A percentile compares a stretch with the other conserved stretches of the same genome.
Conservation (phyloP, 495 filamentous ascomycete genomes). For the Xylaria nigripes region DNA sequence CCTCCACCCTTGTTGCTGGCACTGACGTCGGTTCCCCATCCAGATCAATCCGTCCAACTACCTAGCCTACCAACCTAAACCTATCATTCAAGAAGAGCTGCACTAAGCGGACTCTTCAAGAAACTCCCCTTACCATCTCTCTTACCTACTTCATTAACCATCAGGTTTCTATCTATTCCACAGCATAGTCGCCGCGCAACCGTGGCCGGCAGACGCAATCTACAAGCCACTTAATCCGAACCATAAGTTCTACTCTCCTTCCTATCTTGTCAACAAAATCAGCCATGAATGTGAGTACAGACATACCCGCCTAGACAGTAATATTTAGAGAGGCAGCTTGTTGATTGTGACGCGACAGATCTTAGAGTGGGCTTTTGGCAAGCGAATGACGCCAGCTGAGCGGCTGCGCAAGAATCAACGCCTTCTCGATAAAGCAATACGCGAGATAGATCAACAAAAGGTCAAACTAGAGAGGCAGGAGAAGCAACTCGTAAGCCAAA, state of each 20-base stretch:
- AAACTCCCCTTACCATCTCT: background rate
- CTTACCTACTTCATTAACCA: background rate
- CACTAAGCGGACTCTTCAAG: background rate
- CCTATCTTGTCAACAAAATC: background rate
- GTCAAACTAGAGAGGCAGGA: slow-evolving; percentile 96
- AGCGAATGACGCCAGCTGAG: slow-evolving; percentile 95
- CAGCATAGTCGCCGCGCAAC: background rate
- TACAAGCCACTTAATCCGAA: background rate
- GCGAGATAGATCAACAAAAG: slow-evolving; percentile 88
- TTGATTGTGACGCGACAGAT: slow-evolving; percentile 48
- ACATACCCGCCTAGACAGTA: background rate
- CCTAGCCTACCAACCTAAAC: background rate
- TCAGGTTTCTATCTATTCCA: too few relatives aligned
- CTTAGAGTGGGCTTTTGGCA: slow-evolving; percentile 97
- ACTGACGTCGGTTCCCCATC: slow-evolving; percentile 1
- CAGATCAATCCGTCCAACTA: too few relatives aligned
- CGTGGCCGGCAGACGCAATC: background rate
- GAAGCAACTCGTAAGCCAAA: slow-evolving; percentile 90
- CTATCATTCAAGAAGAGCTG: background rate
- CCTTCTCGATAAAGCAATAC: slow-evolving; percentile 91
- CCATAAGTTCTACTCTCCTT: background rate
- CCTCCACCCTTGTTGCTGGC: too few relatives aligned
- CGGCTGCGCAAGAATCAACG: slow-evolving; percentile 94
- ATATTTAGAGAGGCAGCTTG: background rate
- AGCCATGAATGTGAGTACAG: slow-evolving; percentile 5